These are phyloP conservation scores for Wickerhamomyces xylosicus DNA, from an alignment of 805 yeast genomes.

Conservation along the genomic window DNA sequence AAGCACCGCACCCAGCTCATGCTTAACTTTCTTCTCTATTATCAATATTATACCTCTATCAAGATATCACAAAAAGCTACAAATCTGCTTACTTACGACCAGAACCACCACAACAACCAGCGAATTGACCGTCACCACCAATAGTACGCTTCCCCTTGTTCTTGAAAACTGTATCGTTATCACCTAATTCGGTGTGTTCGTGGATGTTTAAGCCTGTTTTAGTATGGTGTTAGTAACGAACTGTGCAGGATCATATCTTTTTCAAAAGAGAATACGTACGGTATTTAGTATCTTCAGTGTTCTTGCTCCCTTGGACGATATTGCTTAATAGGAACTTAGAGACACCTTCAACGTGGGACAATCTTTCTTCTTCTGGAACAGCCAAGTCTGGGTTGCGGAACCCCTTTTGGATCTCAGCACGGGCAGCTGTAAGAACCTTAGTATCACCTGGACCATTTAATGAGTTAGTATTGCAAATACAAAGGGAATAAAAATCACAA, in stretches of 20 bases:
- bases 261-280: too few relatives aligned
- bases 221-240: too few relatives aligned
- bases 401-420: constrained; percentile 47
- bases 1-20: too few relatives aligned
- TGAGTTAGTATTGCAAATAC: constrained; percentile 8
- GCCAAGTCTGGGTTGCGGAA: constrained; percentile 38
- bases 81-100: constrained; percentile 4
- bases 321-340: constrained; percentile 58
- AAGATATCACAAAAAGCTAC: too few relatives aligned
- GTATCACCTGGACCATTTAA: constrained; percentile 19
- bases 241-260: too few relatives aligned
- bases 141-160: constrained; percentile 37
- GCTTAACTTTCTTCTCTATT: too few relatives aligned
- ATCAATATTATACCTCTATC: background rate
- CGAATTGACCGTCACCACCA: constrained; percentile 51
- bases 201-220: constrained; percentile 51
- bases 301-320: constrained; percentile 74
- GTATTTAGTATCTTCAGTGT: constrained; percentile 19
- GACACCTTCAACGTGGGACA: constrained; percentile 57
- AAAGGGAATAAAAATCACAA: too few relatives aligned
- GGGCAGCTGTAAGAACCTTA: constrained; percentile 45
- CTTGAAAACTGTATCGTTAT: constrained; percentile 64
- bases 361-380: constrained; percentile 36
- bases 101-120: constrained; percentile 15
- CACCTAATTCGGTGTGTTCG: constrained; percentile 79